Percentiles rank a stretch among this genome's conserved stretches.
phyloP scores from a whole-genome alignment of 163 green algal species.

The Scenedesmus sp. region DNA sequence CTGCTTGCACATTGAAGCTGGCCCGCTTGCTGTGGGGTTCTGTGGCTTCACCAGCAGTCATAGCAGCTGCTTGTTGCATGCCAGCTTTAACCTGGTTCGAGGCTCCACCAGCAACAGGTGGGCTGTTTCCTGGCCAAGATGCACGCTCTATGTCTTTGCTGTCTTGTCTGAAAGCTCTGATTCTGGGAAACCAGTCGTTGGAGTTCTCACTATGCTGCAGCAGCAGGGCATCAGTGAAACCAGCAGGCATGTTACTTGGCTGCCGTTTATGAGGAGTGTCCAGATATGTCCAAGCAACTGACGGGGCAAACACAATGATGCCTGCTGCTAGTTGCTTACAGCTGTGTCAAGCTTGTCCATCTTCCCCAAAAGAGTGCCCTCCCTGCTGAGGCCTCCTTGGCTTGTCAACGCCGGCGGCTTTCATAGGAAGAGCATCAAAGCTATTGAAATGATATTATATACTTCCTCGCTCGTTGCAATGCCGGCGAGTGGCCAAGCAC shows the following conservation, averaged over 20 bases:
- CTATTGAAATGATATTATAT: neutral
- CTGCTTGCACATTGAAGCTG: slow-evolving; percentile 52
- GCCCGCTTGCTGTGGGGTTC: neutral
- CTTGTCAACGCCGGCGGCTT: too few relatives aligned
- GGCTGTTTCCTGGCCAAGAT: neutral
- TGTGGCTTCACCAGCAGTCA: neutral
- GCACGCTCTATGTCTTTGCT: neutral
- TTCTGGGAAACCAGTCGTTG: neutral
- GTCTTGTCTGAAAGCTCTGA: neutral
- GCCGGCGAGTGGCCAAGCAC: too few relatives aligned
- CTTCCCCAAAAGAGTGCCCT: neutral
- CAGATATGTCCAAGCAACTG: neutral
- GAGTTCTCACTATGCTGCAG: neutral
- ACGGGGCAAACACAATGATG: too few relatives aligned
- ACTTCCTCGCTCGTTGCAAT: too few relatives aligned
- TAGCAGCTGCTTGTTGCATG: neutral
- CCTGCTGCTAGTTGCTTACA: neutral
- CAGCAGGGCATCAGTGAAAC: neutral
- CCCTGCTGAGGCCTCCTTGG: neutral
- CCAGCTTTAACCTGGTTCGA: neutral
- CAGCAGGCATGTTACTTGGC: neutral
- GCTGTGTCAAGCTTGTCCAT: slow-evolving; percentile 5
- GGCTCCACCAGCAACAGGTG: neutral
- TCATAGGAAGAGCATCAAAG: neutral
- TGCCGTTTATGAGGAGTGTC: neutral